phyloP scores from a whole-genome alignment of 139 green algal genomes.

The Chlorella sp. region DNA sequence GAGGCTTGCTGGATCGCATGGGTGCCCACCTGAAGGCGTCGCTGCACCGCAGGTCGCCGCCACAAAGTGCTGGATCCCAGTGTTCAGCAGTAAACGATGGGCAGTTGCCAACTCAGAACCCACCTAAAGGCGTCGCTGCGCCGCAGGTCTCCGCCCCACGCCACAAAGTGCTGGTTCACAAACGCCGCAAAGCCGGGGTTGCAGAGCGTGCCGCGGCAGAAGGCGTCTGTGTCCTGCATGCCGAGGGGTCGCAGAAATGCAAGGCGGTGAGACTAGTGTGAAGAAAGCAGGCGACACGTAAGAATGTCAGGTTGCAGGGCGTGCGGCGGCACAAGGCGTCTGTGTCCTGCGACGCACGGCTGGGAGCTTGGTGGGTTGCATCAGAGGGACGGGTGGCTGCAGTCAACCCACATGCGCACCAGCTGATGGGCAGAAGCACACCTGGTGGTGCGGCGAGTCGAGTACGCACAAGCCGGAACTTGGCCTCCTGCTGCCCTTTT shows the following conservation, averaged over 20 bases:
- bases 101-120: not conserved
- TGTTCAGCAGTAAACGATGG: not conserved
- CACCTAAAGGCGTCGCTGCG: slow-evolving; percentile 64
- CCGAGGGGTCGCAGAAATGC: not conserved
- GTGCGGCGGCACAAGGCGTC: not conserved
- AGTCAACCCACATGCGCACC: not conserved
- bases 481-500: not conserved
- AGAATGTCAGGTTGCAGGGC: too few species aligned
- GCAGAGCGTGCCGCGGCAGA: slow-evolving; percentile 68
- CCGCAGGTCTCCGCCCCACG: slow-evolving; percentile 76
- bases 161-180: slow-evolving; percentile 62
- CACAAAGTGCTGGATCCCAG: too few species aligned
- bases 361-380: not conserved
- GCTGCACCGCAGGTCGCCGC: too few species aligned
- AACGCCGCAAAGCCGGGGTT: slow-evolving; percentile 62
- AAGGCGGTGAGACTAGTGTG: too few species aligned
- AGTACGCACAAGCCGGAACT: not conserved
- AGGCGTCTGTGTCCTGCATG: slow-evolving; percentile 67
- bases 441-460: not conserved
- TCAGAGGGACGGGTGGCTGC: not conserved
- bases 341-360: not conserved
- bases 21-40: too few species aligned
- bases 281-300: too few species aligned
- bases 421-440: not conserved
- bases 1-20: too few species aligned